Percentiles rank a stretch among this genome's conserved stretches.
Evolutionary conservation across 106 monocot species (phyloP).

Genomic region (Triglochin maritima): DNA sequence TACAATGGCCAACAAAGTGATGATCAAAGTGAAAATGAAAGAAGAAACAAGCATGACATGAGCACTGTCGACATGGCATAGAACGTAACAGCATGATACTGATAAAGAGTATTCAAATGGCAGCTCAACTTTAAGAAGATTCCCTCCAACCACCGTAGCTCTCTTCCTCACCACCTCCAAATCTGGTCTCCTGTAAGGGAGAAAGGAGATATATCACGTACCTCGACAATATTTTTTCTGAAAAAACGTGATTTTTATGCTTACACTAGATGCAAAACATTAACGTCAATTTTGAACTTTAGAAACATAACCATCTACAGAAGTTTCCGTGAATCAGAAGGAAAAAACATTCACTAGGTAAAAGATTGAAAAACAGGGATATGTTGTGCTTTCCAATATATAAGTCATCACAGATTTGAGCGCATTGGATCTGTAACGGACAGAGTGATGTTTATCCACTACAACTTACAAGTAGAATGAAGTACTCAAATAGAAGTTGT

Average conservation of each 20-base stretch:
- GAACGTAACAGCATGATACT: too few relatives aligned
- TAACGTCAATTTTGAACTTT: not conserved
- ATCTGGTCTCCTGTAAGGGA: not conserved
- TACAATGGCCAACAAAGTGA: too few relatives aligned
- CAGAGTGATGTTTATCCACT: not conserved
- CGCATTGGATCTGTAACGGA: too few relatives aligned
- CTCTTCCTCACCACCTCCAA: not conserved
- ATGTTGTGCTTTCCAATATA: too few relatives aligned
- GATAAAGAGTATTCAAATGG: not conserved
- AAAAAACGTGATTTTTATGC: not conserved
- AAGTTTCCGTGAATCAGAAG: not conserved
- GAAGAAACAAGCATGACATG: too few relatives aligned
- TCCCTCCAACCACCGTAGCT: conserved; percentile 8
- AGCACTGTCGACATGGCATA: too few relatives aligned
- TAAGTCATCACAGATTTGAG: too few relatives aligned
- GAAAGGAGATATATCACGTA: not conserved
- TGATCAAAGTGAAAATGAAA: too few relatives aligned
- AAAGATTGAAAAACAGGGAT: not conserved
- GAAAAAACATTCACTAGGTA: not conserved
- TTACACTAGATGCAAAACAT: not conserved
- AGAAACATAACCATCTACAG: not conserved
- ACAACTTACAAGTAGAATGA: not conserved
- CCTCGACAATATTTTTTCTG: not conserved
- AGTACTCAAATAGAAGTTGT: not conserved
- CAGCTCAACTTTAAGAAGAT: not conserved